Conservation (phyloP, 257 asterid species). For the Perilla frutescens region DNA sequence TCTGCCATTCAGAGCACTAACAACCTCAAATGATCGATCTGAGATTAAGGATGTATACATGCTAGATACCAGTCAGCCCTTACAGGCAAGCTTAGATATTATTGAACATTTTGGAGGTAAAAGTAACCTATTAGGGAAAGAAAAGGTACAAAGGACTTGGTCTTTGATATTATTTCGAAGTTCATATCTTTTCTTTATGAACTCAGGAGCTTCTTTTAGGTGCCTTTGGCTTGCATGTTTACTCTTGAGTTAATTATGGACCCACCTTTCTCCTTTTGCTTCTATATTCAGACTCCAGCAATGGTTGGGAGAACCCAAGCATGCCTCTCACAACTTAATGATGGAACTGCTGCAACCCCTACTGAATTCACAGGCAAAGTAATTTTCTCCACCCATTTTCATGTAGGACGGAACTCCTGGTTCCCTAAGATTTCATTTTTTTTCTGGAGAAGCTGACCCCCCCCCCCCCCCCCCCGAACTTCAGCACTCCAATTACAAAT, state of each 20-base stretch:
- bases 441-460: slow-evolving; percentile 17
- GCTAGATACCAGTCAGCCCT: slow-evolving; percentile 56
- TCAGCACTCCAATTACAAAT: not conserved
- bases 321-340: slow-evolving; percentile 37
- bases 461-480: not conserved
- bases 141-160: slow-evolving; percentile 55
- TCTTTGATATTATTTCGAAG: slow-evolving; percentile 28
- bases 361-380: slow-evolving; percentile 41
- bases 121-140: slow-evolving; percentile 50
- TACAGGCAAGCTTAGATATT: slow-evolving; percentile 62
- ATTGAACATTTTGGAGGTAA: slow-evolving; percentile 56
- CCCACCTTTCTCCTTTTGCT: slow-evolving; percentile 17
- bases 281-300: slow-evolving; percentile 40
- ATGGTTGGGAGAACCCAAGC: slow-evolving; percentile 38
- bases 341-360: slow-evolving; percentile 39
- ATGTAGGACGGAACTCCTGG: not conserved
- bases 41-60: slow-evolving; percentile 51
- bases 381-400: slow-evolving; percentile 33
- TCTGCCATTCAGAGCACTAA: slow-evolving; percentile 49
- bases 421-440: not conserved
- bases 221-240: slow-evolving; percentile 13
- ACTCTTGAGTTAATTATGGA: slow-evolving; percentile 7
- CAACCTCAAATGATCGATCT: slow-evolving; percentile 45
- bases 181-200: slow-evolving; percentile 9
- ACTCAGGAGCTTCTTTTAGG: slow-evolving; percentile 28